Evolutionary conservation across 805 yeast genomes (phyloP).

Genomic region (Grigorovia transvaalensis): DNA sequence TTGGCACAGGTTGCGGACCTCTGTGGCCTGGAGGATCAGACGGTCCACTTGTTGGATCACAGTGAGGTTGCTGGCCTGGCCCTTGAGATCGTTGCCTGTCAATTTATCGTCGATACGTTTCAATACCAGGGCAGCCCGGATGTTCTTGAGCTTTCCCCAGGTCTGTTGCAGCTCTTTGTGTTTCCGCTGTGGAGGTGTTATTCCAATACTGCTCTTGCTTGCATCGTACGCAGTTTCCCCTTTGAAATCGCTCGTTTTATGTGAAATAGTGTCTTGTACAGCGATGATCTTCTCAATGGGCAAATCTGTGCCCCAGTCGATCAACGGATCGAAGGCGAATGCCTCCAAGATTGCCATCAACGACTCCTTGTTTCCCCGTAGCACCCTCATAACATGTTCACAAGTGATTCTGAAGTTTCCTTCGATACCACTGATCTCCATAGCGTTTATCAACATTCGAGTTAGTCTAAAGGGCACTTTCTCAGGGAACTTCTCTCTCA

Average conservation of each 20-base stretch:
- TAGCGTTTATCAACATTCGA: conserved; percentile 92
- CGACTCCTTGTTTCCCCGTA: conserved; percentile 90
- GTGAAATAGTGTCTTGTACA: background rate
- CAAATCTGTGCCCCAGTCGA: conserved; percentile 96
- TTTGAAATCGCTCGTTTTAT: too few relatives aligned
- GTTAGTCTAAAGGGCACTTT: conserved; percentile 96
- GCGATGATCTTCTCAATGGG: conserved; percentile 69
- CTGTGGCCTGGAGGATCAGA: conserved; percentile 89
- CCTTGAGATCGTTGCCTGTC: conserved; percentile 80
- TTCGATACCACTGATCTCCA: conserved; percentile 98
- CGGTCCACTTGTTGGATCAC: conserved; percentile 89
- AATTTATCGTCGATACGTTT: conserved; percentile 85
- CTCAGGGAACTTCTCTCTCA: conserved; percentile 95
- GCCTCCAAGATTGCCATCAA: conserved; percentile 97
- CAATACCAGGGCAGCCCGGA: conserved; percentile 83
- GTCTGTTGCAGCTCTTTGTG: too few relatives aligned
- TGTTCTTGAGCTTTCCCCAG: conserved; percentile 54
- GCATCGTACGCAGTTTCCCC: conserved; percentile 27
- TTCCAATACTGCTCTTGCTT: background rate
- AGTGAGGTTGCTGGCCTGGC: conserved; percentile 55
- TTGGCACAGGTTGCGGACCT: conserved; percentile 90
- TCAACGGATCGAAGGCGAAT: conserved; percentile 95
- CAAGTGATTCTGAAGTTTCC: conserved; percentile 95
- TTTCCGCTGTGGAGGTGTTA: too few relatives aligned
- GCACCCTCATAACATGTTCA: conserved; percentile 92